Base-by-base conservation (phyloP, 2,329 filamentous ascomycete genomes). In the Pseudocercospora vitis region DNA sequence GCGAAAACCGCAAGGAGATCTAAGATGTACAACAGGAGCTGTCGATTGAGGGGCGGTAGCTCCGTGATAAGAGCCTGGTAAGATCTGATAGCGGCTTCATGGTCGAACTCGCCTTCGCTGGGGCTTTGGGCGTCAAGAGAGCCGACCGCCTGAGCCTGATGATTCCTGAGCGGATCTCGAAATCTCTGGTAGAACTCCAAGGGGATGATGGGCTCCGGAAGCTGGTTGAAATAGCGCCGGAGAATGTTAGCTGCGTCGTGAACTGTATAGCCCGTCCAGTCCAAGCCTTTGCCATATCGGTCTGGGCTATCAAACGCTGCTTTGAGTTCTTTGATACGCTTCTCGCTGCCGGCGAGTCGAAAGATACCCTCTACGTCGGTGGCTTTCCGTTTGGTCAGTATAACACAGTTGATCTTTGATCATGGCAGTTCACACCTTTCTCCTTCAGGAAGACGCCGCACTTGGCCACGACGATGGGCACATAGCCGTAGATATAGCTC, bases 241-340 rank as follows among this genome's bases (percentile, higher is more conserved):
- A 99, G 81, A 57, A 99, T 92, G 68, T 97, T 99, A 65, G 94
- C 91, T 21, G 94, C 94, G 79, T 99, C 94, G 73, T 99, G 94
- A 35, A 99, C 94, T 0, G 94, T 99, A 71, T 96, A 99, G 42
- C 94, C 94, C 42, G 90, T 88, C 94, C 94, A 99, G 65, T 96
- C 89, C 21, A 99, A 80, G 12, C 94, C 94, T 74, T 99, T 99
- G 50, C 94, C 94, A 71, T 96, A 99, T 65, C 91, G 83, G 66
- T 95, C 90, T 33, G 94, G 94, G 0, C 92, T 95, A 73, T 97
- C 89, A 73, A 99, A 99, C 2, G 90, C 82, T 23, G 81, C 84
- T 72, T 95, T 92, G 24, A 99, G 82, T 71, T 97, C 94, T 72
- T 97, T 99, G 76, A 99, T 99, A 58, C 94, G 88, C 75, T 96